phyloP scores from a whole-genome alignment of 129 eudicot species.

The Mikania micrantha region DNA sequence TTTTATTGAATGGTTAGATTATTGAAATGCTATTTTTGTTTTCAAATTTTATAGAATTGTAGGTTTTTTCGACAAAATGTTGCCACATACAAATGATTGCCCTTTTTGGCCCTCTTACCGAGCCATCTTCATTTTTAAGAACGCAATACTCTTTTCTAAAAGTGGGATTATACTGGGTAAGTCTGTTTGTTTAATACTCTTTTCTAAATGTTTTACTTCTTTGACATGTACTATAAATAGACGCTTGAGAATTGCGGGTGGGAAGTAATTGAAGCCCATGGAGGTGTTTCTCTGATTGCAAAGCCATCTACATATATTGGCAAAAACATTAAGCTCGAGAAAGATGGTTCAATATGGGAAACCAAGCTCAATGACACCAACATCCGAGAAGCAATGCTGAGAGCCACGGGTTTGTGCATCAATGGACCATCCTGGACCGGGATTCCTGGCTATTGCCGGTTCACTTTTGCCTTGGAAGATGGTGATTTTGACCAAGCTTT shows the following conservation, averaged over 20 bases:
- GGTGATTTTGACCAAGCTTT: slow-evolving; percentile 64
- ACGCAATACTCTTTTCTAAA: too few species aligned
- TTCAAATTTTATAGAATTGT: too few species aligned
- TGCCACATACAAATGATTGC: not conserved
- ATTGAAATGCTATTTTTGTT: not conserved
- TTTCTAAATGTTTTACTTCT: not conserved
- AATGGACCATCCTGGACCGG: slow-evolving; percentile 91
- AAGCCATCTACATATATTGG: slow-evolving; percentile 67
- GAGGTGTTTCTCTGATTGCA: slow-evolving; percentile 83
- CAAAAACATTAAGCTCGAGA: slow-evolving; percentile 43
- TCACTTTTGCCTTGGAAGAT: slow-evolving; percentile 79
- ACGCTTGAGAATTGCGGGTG: slow-evolving; percentile 81
- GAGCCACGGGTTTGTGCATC: slow-evolving; percentile 82
- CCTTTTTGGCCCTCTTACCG: not conserved
- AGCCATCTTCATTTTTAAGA: not conserved
- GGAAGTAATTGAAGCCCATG: slow-evolving; percentile 80
- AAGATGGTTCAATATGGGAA: slow-evolving; percentile 38
- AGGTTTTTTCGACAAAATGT: too few species aligned
- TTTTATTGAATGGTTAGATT: not conserved
- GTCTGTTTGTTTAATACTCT: too few species aligned
- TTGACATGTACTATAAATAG: slow-evolving; percentile 30
- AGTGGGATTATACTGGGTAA: too few species aligned
- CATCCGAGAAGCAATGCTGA: slow-evolving; percentile 73
- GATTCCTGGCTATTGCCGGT: slow-evolving; percentile 82
- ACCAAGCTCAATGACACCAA: slow-evolving; percentile 62